Conservation (phyloP, 2,329 filamentous ascomycete genomes). For the Lojkania enalia region DNA sequence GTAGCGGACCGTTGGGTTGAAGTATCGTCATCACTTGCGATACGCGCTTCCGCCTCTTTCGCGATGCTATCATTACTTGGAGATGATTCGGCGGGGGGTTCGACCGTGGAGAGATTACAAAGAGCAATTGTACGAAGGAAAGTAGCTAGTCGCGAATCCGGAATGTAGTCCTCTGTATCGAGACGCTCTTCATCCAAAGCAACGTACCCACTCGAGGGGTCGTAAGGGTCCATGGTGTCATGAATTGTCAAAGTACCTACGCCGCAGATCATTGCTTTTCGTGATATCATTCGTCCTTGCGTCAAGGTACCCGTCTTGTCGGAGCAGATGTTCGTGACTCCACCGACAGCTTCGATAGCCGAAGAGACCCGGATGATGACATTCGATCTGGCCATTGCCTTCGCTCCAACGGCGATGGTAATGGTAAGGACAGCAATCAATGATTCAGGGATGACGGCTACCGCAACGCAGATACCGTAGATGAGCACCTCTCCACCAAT, state of each 20-base stretch:
- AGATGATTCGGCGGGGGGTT: constrained; percentile 22
- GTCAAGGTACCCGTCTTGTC: constrained; percentile 48
- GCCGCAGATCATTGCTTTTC: constrained; percentile 43
- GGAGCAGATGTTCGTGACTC: constrained; percentile 48
- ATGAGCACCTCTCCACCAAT: constrained; percentile 50
- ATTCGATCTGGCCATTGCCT: constrained; percentile 47
- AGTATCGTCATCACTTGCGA: constrained; percentile 29
- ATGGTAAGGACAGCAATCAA: constrained; percentile 69
- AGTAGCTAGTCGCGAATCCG: constrained; percentile 23
- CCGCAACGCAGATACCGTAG: constrained; percentile 53
- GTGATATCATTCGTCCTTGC: constrained; percentile 47
- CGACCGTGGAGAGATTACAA: constrained; percentile 45
- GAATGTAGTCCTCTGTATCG: constrained; percentile 27
- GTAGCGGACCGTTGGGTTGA: constrained; percentile 33
- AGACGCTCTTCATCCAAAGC: constrained; percentile 33
- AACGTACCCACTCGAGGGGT: constrained; percentile 40
- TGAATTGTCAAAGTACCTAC: constrained; percentile 39
- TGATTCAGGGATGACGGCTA: constrained; percentile 54
- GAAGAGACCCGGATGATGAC: constrained; percentile 47
- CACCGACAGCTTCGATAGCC: constrained; percentile 47
- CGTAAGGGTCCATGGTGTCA: constrained; percentile 40
- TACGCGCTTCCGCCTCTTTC: constrained; percentile 48
- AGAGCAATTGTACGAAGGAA: constrained; percentile 45
- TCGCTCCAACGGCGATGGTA: constrained; percentile 57
- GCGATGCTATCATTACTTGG: constrained; percentile 53